A percentile compares a stretch with the other conserved stretches of the same genome.
Evolutionary conservation across 2,329 filamentous ascomycete genomes (phyloP).

Genomic region (Blastomyces gilchristii): DNA sequence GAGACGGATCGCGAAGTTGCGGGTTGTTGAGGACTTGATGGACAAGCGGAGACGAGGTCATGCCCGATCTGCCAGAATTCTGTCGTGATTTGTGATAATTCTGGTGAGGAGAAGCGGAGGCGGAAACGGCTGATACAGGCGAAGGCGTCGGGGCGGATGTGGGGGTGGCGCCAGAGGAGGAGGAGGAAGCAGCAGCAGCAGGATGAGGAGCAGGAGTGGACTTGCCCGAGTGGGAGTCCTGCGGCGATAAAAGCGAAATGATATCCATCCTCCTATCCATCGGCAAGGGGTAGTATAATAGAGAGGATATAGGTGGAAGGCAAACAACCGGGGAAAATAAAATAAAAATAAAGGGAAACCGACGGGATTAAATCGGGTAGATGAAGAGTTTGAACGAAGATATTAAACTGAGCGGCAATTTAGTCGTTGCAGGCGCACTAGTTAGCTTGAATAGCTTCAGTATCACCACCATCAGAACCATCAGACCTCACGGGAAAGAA

Average conservation of each 20-base stretch:
- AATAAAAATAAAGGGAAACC: neutral
- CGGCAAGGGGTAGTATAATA: neutral
- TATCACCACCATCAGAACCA: slow-evolving; percentile 1
- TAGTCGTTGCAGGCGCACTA: neutral
- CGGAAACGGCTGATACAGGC: slow-evolving; percentile 12
- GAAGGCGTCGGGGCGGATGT: slow-evolving; percentile 22
- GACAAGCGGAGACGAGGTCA: slow-evolving; percentile 35
- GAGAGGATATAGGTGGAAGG: neutral
- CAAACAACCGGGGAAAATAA: neutral
- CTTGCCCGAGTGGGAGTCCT: slow-evolving; percentile 32
- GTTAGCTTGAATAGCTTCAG: neutral
- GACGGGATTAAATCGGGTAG: neutral
- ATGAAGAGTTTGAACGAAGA: neutral
- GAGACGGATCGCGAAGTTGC: slow-evolving; percentile 30
- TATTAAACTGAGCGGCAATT: neutral
- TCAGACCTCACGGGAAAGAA: neutral
- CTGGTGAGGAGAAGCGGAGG: slow-evolving; percentile 29
- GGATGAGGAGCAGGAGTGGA: slow-evolving; percentile 19
- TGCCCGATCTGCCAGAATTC: slow-evolving; percentile 24
- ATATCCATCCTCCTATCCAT: slow-evolving; percentile 32
- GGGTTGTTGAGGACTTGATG: slow-evolving; percentile 31
- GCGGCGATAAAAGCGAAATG: slow-evolving; percentile 37
- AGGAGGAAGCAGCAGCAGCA: neutral
- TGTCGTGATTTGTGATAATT: slow-evolving; percentile 29
- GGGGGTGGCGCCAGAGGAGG: slow-evolving; percentile 13